Percentiles rank a stretch among this genome's conserved stretches.
phyloP scores from a whole-genome alignment of 371 early-diverging fungal species.

The Blastocladiella emersonii region DNA sequence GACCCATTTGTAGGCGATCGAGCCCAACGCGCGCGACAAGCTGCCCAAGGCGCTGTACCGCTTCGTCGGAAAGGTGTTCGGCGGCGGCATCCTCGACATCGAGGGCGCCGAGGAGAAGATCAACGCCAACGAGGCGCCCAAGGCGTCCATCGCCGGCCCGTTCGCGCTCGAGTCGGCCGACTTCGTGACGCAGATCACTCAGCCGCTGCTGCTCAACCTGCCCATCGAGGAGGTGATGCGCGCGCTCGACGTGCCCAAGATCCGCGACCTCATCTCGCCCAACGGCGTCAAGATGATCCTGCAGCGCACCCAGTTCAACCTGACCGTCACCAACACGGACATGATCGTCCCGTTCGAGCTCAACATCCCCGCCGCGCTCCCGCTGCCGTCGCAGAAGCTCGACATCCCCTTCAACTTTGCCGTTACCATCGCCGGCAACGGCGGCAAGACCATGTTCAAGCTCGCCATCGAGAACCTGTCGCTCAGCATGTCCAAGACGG shows the following conservation, averaged over 20 bases:
- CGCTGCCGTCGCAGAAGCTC: neutral
- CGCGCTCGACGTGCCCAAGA: neutral
- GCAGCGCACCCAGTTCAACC: neutral
- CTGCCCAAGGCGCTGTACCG: neutral
- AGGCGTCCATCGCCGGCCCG: neutral
- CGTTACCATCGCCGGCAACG: neutral
- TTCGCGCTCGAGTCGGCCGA: neutral
- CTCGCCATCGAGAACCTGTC: neutral
- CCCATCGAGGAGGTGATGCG: neutral
- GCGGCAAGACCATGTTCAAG: neutral
- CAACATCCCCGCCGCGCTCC: neutral
- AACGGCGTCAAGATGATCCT: neutral
- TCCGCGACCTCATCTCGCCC: neutral
- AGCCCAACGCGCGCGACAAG: neutral
- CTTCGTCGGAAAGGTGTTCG: neutral
- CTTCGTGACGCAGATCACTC: neutral
- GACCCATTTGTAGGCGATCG: neutral
- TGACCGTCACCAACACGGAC: neutral
- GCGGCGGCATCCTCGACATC: neutral
- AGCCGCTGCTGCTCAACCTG: neutral
- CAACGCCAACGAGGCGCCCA: neutral
- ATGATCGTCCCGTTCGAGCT: neutral
- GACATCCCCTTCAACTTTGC: neutral
- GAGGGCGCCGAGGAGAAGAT: neutral
- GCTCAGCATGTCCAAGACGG: neutral